Evolutionary conservation across 768 basidiomycete genomes (phyloP), one percentile per base, ranked within the genome.

Genomic region (Favolaschia claudopus): DNA sequence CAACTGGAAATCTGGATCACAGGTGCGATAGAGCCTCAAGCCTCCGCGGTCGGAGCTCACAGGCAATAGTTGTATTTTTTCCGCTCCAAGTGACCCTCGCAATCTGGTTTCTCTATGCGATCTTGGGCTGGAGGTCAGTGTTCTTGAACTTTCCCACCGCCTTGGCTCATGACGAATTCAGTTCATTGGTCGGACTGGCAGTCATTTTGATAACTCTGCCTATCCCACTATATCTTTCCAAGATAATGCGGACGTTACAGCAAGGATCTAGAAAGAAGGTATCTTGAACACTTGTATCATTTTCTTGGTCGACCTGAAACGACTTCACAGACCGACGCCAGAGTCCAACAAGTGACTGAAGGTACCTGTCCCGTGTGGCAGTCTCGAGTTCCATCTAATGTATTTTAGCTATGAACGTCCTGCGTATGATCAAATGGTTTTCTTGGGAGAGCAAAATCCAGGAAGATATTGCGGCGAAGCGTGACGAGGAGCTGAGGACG

Each of bases 341-440:
- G 84, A 27, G 79, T 85, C 2, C 79, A 82, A 62, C 69, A 71
- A 9, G 76, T 84, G 43, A 80, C 82, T 14, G 82, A 84, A 64
- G 71, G 79, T 76, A 55, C 42, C 73, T 62, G 40, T 55, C 70
- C 15, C 77, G 74, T 72, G 70, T 57, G 76, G 70, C 33, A 24
- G 68, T 31, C 67, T 65, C 13, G 38, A 43, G 53, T 31, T 44
- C 57, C 28, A 55, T 46, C 24, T 49, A 46, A 39, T 6, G 2
- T 77, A 74, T 15, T 80, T 77, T 46, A 78, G 79, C 70, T 7
- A 68, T 80, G 60, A 69, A 68, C 53, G 72, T 77, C 25, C 64
- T 83, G 9, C 78, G 83, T 20, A 82, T 84, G 77, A 72, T 82
- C 65, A 85, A 85, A 71, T 74, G 85, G 59, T 86, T 86, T 62